phyloP scores from a whole-genome alignment of 176 grass and related monocot genomes.

The Hsuehochloa calcarea region DNA sequence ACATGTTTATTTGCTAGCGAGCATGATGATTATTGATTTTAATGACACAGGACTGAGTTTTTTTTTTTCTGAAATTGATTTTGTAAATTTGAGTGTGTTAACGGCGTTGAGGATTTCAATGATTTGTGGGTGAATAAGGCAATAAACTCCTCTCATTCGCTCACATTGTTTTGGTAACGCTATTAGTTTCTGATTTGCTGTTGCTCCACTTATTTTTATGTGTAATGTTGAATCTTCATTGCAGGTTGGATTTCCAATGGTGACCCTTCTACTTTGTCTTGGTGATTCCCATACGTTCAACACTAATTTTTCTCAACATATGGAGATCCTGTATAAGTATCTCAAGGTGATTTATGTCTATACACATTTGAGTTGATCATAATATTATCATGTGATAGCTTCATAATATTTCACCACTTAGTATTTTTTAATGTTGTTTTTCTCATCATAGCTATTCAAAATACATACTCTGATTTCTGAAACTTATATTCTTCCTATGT shows the following conservation, averaged over 20 bases:
- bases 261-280: constrained; percentile 87
- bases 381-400: background rate
- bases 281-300: constrained; percentile 87
- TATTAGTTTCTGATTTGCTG: background rate
- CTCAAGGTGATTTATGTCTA: constrained; percentile 63
- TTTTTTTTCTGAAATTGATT: background rate
- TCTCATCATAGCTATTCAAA: background rate
- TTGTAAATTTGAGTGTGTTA: background rate
- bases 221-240: constrained; percentile 20
- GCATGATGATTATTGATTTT: background rate
- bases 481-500: constrained; percentile 33
- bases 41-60: background rate
- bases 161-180: background rate
- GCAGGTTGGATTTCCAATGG: constrained; percentile 94
- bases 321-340: constrained; percentile 93
- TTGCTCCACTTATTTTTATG: constrained; percentile 11
- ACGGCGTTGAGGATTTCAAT: background rate
- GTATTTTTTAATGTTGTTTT: constrained; percentile 7
- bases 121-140: background rate
- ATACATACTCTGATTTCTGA: background rate
- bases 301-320: constrained; percentile 63
- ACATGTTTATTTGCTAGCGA: constrained; percentile 3
- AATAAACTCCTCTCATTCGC: background rate
- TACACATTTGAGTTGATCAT: constrained; percentile 16
- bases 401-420: constrained; percentile 17